Evolutionary conservation across 1,284 basidiomycete genomes (phyloP), one percentile per base, ranked within the genome.

Genomic region (Fistulinella cinereoalba): DNA sequence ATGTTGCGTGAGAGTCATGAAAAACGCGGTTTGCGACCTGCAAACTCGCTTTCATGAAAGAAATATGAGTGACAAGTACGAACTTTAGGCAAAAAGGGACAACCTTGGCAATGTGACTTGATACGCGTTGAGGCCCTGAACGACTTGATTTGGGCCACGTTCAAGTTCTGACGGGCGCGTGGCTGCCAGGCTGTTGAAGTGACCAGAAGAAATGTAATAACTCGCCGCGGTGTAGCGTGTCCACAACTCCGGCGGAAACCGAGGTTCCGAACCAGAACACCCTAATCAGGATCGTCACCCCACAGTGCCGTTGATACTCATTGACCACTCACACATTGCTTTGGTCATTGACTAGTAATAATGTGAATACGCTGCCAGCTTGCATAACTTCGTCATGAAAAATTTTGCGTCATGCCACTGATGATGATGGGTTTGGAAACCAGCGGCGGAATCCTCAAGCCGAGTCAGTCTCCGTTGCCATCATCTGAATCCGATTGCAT

Each of bases 1-100:
- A 61, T 62, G 63, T 62, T 65, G 60, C 58, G 64, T 63, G 62
- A 61, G 63, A 60, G 64, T 66, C 64, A 66, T 58, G 46, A 65
- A 62, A 62, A 62, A 62, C 62, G 61, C 60, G 61, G 58, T 42
- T 32, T 61, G 56, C 41, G 52, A 66, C 45, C 58, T 52, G 64
- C 63, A 52, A 47, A 45, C 29, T 23, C 45, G 51, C n/a, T n/a
- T 52, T 63, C 45, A 61, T 60, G 44, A 53, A 61, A 50, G 41
- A 49, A 61, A 52, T 44, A 44, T 60, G 57, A 61, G 62, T 59
- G 58, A 58, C 49, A 41, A 61, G 50, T 24, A 15, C 40, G 28
- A 51, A 50, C 46, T 43, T 41, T 46, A 49, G 57, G 39, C 32
- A 49, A 56, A 44, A 58, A 53, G 47, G 44, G 49, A 37, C 40